Base-by-base conservation (phyloP, 495 filamentous ascomycete genomes). In the Astrocystis sublimbata region DNA sequence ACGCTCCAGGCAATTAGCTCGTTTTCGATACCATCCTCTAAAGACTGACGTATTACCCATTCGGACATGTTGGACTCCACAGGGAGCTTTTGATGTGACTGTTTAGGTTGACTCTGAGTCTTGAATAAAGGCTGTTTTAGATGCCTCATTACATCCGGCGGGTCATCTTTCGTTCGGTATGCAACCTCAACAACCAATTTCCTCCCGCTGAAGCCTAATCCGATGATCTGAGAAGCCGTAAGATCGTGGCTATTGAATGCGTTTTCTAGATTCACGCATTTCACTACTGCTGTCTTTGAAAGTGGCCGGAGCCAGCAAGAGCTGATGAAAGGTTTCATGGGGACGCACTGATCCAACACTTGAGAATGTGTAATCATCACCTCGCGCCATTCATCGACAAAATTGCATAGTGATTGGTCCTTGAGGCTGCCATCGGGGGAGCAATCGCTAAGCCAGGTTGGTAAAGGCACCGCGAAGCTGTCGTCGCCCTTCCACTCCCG, bases 331-430 rank as follows among this genome's bases (percentile, higher is more conserved):
- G 53, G 35, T 35, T 57, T 57, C 23, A 57, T 43, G 0, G 26
- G 0, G 0, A 57, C 53, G 17, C 53, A 57, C 23, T 41, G 53
- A 21, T 57, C 53, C 13, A 57, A 6, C 19, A 35, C 53, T 8
- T 26, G 4, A 42, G 53, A 38, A 8, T 43, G 24, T 3, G 35
- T 57, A 15, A 57, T 43, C 21, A 57, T 57, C 35, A 57, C 53
- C 31, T 57, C 53, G 24, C 53, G 53, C 53, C 53, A 57, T 43
- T 57, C 53, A 0, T 57, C 40, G 6, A 24, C 21, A 43, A 57
- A 57, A 17, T 43, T 12, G 17, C 53, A 57, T 4, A 57, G 53
- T 6, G 53, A 57, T 23, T 57, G 53, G n/a, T 57, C 53, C 23
- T 23, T 30, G 10, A 43, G 19, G 13, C 41, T n/a, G 31, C 21